Percentiles rank a stretch among this genome's conserved stretches.
Evolutionary conservation across 305 asterid genomes (phyloP).

Genomic region (Lippia alba): DNA sequence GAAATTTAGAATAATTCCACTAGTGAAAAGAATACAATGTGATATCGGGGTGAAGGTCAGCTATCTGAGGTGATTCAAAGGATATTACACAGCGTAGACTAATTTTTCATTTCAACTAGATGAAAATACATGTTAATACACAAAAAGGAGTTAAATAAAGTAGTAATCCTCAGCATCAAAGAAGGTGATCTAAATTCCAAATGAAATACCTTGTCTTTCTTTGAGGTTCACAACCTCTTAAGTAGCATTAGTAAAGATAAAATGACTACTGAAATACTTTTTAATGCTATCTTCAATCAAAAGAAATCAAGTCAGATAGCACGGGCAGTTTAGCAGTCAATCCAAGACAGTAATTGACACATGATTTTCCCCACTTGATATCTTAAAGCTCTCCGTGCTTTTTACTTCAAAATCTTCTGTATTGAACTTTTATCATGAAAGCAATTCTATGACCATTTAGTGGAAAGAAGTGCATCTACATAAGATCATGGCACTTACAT

Average conservation of each 20-base stretch:
- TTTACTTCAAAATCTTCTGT: not conserved
- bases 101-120: not conserved
- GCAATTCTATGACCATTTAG: conserved; percentile 20
- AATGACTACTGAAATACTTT: conserved; percentile 15
- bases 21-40: not conserved
- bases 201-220: not conserved
- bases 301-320: not conserved
- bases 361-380: not conserved
- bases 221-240: not conserved
- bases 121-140: not conserved
- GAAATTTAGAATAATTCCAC: not conserved
- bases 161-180: conserved; percentile 8
- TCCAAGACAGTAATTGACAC: conserved; percentile 25
- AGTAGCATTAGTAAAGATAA: conserved; percentile 12
- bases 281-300: conserved; percentile 13
- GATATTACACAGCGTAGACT: conserved; percentile 7
- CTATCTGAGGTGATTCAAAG: conserved; percentile 15
- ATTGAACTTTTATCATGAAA: conserved; percentile 15
- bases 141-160: not conserved
- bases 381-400: conserved; percentile 14
- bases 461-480: conserved; percentile 4
- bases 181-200: conserved; percentile 5
- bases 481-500: conserved; percentile 17
- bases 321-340: too few species aligned
- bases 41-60: conserved; percentile 8